phyloP scores from a whole-genome alignment of 1,139 yeast genomes.

The Lodderomyces metapsilosis region DNA sequence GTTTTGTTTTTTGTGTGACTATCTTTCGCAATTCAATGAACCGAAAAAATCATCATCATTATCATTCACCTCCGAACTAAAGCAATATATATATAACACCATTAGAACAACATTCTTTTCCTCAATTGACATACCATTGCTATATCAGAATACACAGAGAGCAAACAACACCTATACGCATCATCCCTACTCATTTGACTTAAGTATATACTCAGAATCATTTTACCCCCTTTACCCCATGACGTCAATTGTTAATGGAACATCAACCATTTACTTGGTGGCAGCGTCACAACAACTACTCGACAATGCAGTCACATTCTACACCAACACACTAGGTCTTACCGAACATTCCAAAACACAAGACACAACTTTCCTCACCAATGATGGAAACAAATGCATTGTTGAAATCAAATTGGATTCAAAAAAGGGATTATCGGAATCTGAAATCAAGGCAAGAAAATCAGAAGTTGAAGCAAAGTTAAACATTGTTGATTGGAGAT shows the following conservation, averaged over 20 bases:
- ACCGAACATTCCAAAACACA: conserved; percentile 25
- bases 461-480: conserved; percentile 25
- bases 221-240: conserved; percentile 3
- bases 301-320: conserved; percentile 43
- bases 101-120: no score
- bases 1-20: background rate
- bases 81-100: background rate
- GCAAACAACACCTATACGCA: no score
- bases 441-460: conserved; percentile 25
- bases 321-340: conserved; percentile 46
- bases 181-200: no score
- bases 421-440: conserved; percentile 26
- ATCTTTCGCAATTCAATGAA: conserved; percentile 5
- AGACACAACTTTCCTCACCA: conserved; percentile 28
- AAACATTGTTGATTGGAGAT: conserved; percentile 49
- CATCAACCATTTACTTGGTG: conserved; percentile 43
- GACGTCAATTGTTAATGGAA: conserved; percentile 48
- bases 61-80: background rate
- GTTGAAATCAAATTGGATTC: conserved; percentile 26
- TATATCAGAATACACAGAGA: no score
- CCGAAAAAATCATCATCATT: conserved; percentile 2
- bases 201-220: background rate
- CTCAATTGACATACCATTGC: no score
- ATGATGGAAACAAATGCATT: conserved; percentile 30
- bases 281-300: conserved; percentile 40